Base-by-base conservation (phyloP, 2,329 filamentous ascomycete genomes). In the Nemania diffusa region DNA sequence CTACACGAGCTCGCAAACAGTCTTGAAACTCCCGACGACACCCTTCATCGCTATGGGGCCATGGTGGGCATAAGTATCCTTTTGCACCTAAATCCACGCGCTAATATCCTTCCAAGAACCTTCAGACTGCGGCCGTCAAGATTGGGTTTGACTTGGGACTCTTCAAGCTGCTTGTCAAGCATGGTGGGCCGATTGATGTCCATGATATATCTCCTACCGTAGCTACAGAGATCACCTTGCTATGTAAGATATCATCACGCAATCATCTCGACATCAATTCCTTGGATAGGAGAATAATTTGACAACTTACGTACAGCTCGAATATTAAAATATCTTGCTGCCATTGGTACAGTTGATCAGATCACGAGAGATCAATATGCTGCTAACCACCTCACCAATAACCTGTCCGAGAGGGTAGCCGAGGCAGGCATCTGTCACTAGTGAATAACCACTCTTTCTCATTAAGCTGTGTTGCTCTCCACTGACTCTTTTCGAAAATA, bases 131-230 rank as follows among this genome's bases (percentile, higher is more conserved):
- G 9, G 42, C n/a, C 42, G 42, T 46, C 42, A 46, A 20, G 17
- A 46, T 46, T 20, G 42, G 42, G n/a, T 46, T 46, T 46, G 42
- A 46, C 17, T 46, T 46, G n/a, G 42, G 42, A 20, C n/a, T 46
- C 6, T 46, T 46, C n/a, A 46, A 46, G 42, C n/a, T 46, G 9
- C 42, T 46, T 20, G 42, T 20, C 42, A 20, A 46, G 42, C 42
- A 20, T 20, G 42, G 42, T 5, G n/a, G 5, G 9, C 42, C 42
- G 5, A 46, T 20, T 46, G 8, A 5, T 20, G 5, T 46, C 9
- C 11, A 46, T 20, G 42, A 46, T 5, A 11, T 46, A 5, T 46
- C 42, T 5, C 9, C 42, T 11, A 20, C 42, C 42, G n/a, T 46
- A 46, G 9, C 42, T 46, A 15, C 42, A 46, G 42, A 46, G 42